Percentiles rank a stretch among this genome's conserved stretches.
Evolutionary conservation across 106 monocot species (phyloP).

Genomic region (Dendrobium chrysotoxum): DNA sequence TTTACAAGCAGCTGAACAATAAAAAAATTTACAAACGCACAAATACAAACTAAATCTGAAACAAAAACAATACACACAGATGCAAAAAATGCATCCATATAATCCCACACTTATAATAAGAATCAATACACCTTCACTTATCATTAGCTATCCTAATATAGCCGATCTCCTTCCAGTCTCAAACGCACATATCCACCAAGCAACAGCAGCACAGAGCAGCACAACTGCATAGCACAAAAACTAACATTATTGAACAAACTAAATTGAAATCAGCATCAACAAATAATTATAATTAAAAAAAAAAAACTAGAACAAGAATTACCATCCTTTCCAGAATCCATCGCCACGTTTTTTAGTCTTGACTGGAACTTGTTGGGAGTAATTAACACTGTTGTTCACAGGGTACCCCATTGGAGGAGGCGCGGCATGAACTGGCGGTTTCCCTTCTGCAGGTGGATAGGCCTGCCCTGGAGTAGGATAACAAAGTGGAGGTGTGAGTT

Average conservation of each 20-base stretch:
- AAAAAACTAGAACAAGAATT: neutral
- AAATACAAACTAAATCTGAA: neutral
- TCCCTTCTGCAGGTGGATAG: neutral
- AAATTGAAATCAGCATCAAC: no score
- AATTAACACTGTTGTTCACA: neutral
- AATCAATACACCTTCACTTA: neutral
- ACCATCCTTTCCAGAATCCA: constrained; percentile 39
- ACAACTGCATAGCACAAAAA: constrained; percentile 9
- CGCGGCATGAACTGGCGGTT: neutral
- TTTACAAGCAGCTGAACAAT: no score
- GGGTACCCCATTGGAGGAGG: constrained; percentile 22
- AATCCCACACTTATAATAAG: neutral
- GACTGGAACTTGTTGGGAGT: neutral
- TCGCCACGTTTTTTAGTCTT: constrained; percentile 24
- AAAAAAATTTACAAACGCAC: neutral
- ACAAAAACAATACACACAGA: neutral
- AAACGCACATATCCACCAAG: constrained; percentile 15
- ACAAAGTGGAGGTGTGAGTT: neutral
- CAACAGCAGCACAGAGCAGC: constrained; percentile 23
- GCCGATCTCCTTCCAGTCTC: neutral
- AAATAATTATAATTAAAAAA: neutral
- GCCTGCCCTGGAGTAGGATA: neutral
- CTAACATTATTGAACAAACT: neutral
- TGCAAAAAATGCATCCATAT: neutral
- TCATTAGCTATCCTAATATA: neutral